These are phyloP conservation scores for Suillus plorans DNA, from an alignment of 768 basidiomycete genomes.

Conservation along the genomic window DNA sequence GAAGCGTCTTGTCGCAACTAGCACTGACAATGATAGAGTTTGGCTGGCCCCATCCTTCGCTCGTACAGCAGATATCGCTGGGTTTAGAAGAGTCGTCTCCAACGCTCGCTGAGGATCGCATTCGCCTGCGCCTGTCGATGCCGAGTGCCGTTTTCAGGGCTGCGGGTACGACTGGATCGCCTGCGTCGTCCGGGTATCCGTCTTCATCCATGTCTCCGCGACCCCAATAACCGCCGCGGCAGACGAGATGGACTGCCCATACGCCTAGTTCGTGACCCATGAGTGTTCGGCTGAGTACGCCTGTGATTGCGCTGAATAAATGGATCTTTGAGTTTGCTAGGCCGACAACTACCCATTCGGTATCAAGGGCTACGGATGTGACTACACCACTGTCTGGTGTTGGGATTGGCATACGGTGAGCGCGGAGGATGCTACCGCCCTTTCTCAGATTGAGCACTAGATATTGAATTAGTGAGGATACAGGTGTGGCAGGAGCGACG, in stretches of 20 bases:
- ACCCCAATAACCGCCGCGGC: constrained; percentile 54
- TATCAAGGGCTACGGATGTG: constrained; percentile 83
- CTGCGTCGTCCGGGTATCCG: constrained; percentile 10
- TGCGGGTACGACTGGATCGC: constrained; percentile 15
- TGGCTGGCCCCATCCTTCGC: constrained; percentile 88
- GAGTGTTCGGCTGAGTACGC: constrained; percentile 73
- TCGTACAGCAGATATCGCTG: constrained; percentile 60
- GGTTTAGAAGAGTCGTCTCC: constrained; percentile 31
- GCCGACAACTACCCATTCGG: constrained; percentile 83
- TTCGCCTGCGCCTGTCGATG: constrained; percentile 31
- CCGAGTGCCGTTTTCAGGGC: constrained; percentile 53
- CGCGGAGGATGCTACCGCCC: constrained; percentile 68
- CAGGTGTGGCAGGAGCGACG: constrained; percentile 20
- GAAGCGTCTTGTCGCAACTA: constrained; percentile 89
- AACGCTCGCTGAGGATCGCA: constrained; percentile 9
- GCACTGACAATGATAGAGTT: constrained; percentile 84
- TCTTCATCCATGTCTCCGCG: constrained; percentile 9
- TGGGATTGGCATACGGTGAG: constrained; percentile 52
- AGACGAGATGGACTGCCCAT: constrained; percentile 85
- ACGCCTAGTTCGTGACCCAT: constrained; percentile 88
- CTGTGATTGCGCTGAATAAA: constrained; percentile 78
- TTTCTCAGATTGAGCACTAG: constrained; percentile 79
- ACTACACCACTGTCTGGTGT: constrained; percentile 63
- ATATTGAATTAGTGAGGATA: constrained; percentile 3
- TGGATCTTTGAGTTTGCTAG: constrained; percentile 85